Evolutionary conservation across 805 yeast species (phyloP), one percentile per base, ranked within the genome.

Genomic region (Yarrowia sp.): DNA sequence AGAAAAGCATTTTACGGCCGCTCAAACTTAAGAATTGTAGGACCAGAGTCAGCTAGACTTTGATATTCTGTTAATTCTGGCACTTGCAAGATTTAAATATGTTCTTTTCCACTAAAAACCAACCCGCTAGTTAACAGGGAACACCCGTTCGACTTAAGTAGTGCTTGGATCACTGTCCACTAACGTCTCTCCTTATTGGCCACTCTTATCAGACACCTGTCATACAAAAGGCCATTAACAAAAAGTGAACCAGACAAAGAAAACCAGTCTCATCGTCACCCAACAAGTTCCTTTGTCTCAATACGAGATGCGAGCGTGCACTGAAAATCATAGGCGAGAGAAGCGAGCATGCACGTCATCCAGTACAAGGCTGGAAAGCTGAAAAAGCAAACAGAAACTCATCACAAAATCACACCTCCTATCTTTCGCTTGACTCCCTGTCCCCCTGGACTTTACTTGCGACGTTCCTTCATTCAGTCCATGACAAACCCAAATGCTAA

Each of bases 141-240:
- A 26, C 8, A 26, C 8, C 8, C 30, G 30, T 26, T 5, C 30
- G 30, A 26, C 30, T 8, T 5, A 26, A 26, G 30, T 26, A 8
- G 30, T 26, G 30, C 30, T 26, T 26, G 8, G 30, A 26, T 26
- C 30, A 26, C 38, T 33, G 16, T 11, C n/a, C 14, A 14, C 3
- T 6, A 6, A 8, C 14, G 8, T 21, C 49, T 4, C 49, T 28
- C 51, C 51, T 43, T 19, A 46, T 46, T 46, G 51, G 51, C 51
- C 26, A 10, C 51, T 46, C 51, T 46, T 46, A 46, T 46, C 51
- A 46, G 35, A 46, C 51, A 44, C 33, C 24, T 17, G 49, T 44
- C 49, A 44, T 22, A 16, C 35, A 3, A 28, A 24, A 24, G 21
- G 9, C n/a, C 4, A 16, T 43, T 40, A 4, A 3, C 46, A 22